Conservation (phyloP, 2,329 filamentous ascomycete species). For the Ceratocystis colombiana region DNA sequence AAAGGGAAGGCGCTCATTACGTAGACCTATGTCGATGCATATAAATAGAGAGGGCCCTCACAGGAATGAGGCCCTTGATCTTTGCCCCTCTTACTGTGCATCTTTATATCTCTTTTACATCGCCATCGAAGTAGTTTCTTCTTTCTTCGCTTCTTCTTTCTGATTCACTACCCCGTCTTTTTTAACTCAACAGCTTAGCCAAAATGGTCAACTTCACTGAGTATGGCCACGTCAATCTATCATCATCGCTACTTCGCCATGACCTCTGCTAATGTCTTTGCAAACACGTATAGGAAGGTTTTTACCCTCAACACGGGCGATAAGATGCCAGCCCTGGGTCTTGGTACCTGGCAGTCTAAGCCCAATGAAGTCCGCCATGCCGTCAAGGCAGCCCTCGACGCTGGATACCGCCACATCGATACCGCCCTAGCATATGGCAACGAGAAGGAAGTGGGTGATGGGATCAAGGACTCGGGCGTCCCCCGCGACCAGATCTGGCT, state of each 20-base stretch:
- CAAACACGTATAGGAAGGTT: slow-evolving; percentile 31
- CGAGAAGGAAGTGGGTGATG: slow-evolving; percentile 57
- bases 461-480: slow-evolving; percentile 54
- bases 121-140: background rate
- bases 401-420: slow-evolving; percentile 67
- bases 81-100: background rate
- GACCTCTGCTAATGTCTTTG: background rate
- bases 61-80: background rate
- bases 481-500: slow-evolving; percentile 58
- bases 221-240: background rate
- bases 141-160: background rate
- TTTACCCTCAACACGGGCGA: slow-evolving; percentile 65
- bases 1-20: background rate
- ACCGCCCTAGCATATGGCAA: slow-evolving; percentile 71
- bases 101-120: background rate
- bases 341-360: slow-evolving; percentile 70
- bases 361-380: slow-evolving; percentile 59
- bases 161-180: background rate
- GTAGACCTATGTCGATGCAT: background rate
- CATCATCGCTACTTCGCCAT: background rate
- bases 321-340: slow-evolving; percentile 65
- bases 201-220: slow-evolving; percentile 21
- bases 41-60: background rate
- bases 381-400: slow-evolving; percentile 56
- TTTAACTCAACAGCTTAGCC: background rate